These are phyloP conservation scores for Candida mattraensis DNA, from an alignment of 805 yeast species.

Conservation along the genomic window DNA sequence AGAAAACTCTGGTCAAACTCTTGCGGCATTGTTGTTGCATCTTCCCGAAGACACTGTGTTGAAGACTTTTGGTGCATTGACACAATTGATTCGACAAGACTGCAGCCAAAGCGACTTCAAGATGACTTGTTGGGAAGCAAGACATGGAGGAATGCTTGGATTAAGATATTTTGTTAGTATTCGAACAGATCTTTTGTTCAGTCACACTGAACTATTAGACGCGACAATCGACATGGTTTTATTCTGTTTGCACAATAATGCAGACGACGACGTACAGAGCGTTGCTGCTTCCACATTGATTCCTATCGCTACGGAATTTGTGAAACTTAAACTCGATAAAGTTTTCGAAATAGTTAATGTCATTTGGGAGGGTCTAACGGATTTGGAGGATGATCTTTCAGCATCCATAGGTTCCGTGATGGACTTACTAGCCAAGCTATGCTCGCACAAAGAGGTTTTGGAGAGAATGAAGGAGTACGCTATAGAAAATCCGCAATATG, in stretches of 20 bases:
- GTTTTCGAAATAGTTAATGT: conserved; percentile 56
- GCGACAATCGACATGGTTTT: conserved; percentile 81
- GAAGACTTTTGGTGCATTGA: conserved; percentile 63
- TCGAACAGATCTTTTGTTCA: conserved; percentile 71
- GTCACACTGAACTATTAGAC: conserved; percentile 58
- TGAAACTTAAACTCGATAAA: conserved; percentile 54
- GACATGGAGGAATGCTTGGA: conserved; percentile 97
- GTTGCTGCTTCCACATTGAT: conserved; percentile 92
- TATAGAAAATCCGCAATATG: conserved; percentile 45
- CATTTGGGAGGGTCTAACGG: conserved; percentile 88
- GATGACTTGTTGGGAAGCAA: conserved; percentile 88
- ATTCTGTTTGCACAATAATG: conserved; percentile 73
- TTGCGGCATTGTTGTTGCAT: conserved; percentile 86
- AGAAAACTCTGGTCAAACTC: conserved; percentile 92
- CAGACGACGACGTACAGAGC: conserved; percentile 97
- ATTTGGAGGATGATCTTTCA: conserved; percentile 85
- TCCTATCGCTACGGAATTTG: conserved; percentile 88
- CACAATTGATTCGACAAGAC: conserved; percentile 69
- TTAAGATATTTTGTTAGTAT: conserved; percentile 89
- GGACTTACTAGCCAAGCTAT: conserved; percentile 87
- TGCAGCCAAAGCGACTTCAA: conserved; percentile 40
- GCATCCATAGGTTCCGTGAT: conserved; percentile 95
- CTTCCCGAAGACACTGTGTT: conserved; percentile 58
- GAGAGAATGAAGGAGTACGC: conserved; percentile 69
- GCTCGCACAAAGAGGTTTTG: conserved; percentile 77